Percentiles rank a stretch among this genome's conserved stretches.
Evolutionary conservation across 306 rosid species (phyloP).

Genomic region (Trifolium repens): DNA sequence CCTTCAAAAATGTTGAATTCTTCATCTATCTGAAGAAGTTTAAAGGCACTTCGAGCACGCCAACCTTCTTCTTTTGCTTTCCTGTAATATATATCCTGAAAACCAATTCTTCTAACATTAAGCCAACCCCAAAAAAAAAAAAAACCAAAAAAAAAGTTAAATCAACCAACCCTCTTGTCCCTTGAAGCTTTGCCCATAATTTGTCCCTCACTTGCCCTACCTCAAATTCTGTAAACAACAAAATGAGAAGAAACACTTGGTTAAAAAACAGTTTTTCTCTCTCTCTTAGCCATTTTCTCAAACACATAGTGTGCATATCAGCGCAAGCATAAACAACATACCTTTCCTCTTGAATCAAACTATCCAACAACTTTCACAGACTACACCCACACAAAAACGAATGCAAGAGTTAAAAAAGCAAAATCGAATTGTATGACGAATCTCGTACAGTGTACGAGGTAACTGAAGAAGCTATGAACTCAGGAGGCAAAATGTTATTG

Average conservation of each 20-base stretch:
- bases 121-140: background rate
- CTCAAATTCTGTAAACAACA: slow-evolving; percentile 17
- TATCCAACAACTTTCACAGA: background rate
- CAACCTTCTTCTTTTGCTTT: slow-evolving; percentile 99
- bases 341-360: slow-evolving; percentile 32
- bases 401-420: too few relatives aligned
- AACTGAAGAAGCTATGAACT: background rate
- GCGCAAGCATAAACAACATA: background rate
- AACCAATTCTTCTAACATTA: slow-evolving; percentile 27
- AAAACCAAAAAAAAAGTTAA: background rate
- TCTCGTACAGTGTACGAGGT: background rate
- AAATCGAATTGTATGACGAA: background rate
- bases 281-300: slow-evolving; percentile 29
- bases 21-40: slow-evolving; percentile 95
- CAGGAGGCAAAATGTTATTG: background rate
- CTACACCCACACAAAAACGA: background rate
- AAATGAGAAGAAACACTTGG: slow-evolving; percentile 23
- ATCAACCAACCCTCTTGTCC: slow-evolving; percentile 75
- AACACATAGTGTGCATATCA: slow-evolving; percentile 27
- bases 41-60: slow-evolving; percentile 99
- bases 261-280: too few relatives aligned
- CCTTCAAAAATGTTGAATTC: slow-evolving; percentile 92
- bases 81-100: slow-evolving; percentile 90
- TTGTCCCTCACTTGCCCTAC: background rate
- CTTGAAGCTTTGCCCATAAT: slow-evolving; percentile 96